Base-by-base conservation (phyloP, 148 eudicot genomes). In the Amaranthus hypochondriacus region DNA sequence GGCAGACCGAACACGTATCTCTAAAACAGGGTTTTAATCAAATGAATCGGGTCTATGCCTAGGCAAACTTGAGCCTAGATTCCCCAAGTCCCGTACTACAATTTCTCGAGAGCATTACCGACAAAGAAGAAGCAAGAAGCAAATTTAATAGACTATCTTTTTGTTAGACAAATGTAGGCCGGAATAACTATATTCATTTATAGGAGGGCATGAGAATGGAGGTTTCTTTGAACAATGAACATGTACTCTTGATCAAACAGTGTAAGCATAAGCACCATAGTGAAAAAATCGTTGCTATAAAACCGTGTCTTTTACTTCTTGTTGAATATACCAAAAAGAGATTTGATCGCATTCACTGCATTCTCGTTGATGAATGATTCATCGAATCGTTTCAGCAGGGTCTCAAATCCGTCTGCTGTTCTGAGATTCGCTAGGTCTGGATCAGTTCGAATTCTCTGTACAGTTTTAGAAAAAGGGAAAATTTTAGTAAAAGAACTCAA, bases 341-440 rank as follows among this genome's bases (percentile, higher is more conserved):
- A 90, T 80, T 92, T 95, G 66, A 95, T 90, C 66, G 99, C 96
- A 79, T 95, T 90, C 71, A 95, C 81, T 28, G 98, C 99, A 75
- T 75, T 81, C 83, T 89, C 92, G 47, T 89, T 89, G 73, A 89
- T 89, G 75, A 89, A 89, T 28, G 92, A 88, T 80, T 89, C 92
- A 61, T 89, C 92, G 72, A 86, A 89, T 77, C 84, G 84, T 76
- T 81, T 89, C 87, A 89, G 0, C 12, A 89, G 84, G 2, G 81
- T 76, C 56, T 89, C 90, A 61, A 89, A 89, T 42, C 74, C 87
- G 49, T 85, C 82, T 0, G 94, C 85, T 73, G 69, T 75, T 77
- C 98, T 88, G 43, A 93, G 69, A 79, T 88, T 94, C 9, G 79
- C 90, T 9, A 95, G 86, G 79, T 95, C 99, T 28, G 97, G 99